These are phyloP conservation scores for Mallotus nudiflorus DNA, from an alignment of 345 rosid genomes.

Conservation along the genomic window DNA sequence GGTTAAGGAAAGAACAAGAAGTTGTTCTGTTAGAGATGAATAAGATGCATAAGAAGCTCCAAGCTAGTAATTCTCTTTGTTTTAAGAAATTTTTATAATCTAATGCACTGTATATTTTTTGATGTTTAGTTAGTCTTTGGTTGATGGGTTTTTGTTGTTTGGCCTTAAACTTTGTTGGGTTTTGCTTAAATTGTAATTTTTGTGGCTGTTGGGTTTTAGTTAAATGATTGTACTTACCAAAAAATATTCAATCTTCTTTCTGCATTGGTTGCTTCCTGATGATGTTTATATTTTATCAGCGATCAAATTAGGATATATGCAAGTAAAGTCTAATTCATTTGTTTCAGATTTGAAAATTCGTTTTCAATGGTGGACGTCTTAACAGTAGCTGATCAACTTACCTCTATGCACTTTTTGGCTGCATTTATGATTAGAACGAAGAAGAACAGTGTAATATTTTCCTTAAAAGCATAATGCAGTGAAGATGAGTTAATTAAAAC, in stretches of 20 bases:
- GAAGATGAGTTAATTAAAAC: neutral
- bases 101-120: neutral
- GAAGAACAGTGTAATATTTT: neutral
- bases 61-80: conserved; percentile 46
- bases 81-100: neutral
- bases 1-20: conserved; percentile 75
- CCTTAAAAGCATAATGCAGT: neutral
- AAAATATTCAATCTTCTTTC: no score
- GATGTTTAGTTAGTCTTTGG: neutral
- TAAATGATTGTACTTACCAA: no score
- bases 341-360: neutral
- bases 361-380: neutral
- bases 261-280: neutral
- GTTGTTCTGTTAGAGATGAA: conserved; percentile 66
- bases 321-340: neutral
- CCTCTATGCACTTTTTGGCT: neutral
- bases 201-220: neutral
- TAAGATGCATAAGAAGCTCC: conserved; percentile 87
- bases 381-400: neutral
- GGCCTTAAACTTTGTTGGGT: neutral
- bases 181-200: conserved; percentile 3
- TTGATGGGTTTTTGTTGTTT: conserved; percentile 20
- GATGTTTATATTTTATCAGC: neutral
- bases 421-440: neutral
- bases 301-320: neutral